Evolutionary conservation across 495 filamentous ascomycete species (phyloP).

Genomic region (Pseudomonodictys pantanalensis): DNA sequence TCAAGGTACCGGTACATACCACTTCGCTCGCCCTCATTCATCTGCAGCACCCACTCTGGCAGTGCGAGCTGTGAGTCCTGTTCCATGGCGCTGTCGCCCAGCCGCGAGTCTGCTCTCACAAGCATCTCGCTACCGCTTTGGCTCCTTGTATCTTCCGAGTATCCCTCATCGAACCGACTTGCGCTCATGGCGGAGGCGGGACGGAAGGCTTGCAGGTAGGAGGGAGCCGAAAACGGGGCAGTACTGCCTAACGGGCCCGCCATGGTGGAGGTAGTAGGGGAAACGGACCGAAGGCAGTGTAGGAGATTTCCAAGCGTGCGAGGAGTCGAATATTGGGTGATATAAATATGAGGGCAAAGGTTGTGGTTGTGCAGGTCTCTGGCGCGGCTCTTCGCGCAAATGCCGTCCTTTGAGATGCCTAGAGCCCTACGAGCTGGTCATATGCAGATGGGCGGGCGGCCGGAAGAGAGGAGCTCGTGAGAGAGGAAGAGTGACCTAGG

Average conservation of each 20-base stretch:
- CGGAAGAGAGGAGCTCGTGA: too few relatives aligned
- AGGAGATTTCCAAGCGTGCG: too few relatives aligned
- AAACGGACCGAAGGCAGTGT: too few relatives aligned
- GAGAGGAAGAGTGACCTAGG: too few relatives aligned
- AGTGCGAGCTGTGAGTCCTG: conserved; percentile 35
- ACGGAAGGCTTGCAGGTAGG: conserved; percentile 31
- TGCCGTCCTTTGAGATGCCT: too few relatives aligned
- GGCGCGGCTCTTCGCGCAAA: too few relatives aligned
- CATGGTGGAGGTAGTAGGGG: too few relatives aligned
- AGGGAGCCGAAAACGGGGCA: conserved; percentile 10
- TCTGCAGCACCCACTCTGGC: conserved; percentile 52
- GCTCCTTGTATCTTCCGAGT: conserved; percentile 62
- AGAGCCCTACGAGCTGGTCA: too few relatives aligned
- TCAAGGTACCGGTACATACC: conserved; percentile 42
- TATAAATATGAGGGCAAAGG: too few relatives aligned
- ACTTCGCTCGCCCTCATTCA: conserved; percentile 54
- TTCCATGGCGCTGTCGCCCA: conserved; percentile 30
- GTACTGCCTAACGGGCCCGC: conserved; percentile 10
- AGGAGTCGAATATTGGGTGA: too few relatives aligned
- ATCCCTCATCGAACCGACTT: conserved; percentile 57
- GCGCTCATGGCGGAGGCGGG: conserved; percentile 27
- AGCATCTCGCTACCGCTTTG: conserved; percentile 49
- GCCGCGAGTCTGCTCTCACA: conserved; percentile 37
- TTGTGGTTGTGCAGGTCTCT: background rate
- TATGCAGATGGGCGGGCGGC: too few relatives aligned